Base-by-base conservation (phyloP, 257 asterid species). In the Rauvolfia tetraphylla region DNA sequence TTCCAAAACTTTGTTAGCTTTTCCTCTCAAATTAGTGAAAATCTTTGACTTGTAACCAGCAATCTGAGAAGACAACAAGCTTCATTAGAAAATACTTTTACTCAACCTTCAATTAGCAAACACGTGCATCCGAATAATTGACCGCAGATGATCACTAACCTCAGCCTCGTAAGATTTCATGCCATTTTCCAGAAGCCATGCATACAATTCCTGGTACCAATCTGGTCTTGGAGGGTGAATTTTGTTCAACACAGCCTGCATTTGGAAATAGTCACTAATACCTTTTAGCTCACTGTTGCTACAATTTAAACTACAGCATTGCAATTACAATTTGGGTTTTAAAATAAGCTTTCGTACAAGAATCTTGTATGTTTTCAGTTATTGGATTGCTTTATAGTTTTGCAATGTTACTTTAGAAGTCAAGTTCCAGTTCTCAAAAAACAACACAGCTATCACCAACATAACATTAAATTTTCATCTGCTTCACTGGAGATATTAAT, bases 141-240 rank as follows among this genome's bases (percentile, higher is more conserved):
- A 54, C 7, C 33, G 51, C 44, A 65, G 18, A 78, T 53, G 15
- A 42, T 1, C 79, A 79, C 88, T 71, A 81, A 94, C 97, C 97
- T 90, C 98, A 34, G 86, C 86, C 79, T 95, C 98, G 4, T 95
- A 95, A 80, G 92, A 49, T 80, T 77, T 85, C 83, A 69, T 92
- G 63, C 81, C 6, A 72, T 80, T 89, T 84, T 89, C 84, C 90
- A 90, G 72, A 25, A 86, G 90, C 12, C 69, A 83, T 29, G 98
- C 98, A 78, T 85, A 92, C 2, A 92, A 75, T 89, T 92, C 97
- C 89, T 92, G 97, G n/a, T 92, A 92, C 97, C 98, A 94, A 81
- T 86, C 98, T 22, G 95, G 90, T 80, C 92, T 94, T 11, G 90
- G 88, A 80, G 97, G 98, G 76, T 85, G 98, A 81, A 88, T 51